phyloP scores from a whole-genome alignment of 257 asterid genomes.

The Solanum dulcamara region DNA sequence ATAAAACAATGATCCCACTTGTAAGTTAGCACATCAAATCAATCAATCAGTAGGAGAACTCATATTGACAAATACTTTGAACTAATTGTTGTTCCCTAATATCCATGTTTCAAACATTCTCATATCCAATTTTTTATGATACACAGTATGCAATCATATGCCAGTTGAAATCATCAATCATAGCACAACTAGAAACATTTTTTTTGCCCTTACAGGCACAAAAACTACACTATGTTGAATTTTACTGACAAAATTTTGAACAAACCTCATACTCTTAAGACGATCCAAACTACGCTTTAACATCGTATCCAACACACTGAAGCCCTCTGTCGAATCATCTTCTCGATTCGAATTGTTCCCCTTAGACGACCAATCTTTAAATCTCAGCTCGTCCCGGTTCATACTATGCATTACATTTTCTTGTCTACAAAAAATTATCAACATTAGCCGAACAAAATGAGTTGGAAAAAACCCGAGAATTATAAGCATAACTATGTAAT shows the following conservation, averaged over 20 bases:
- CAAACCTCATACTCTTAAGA: slow-evolving; percentile 59
- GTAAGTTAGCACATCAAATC: not conserved
- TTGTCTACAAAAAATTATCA: not conserved
- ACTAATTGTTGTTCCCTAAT: not conserved
- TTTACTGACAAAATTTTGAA: too few species aligned
- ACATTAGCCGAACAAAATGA: not conserved
- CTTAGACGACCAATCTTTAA: slow-evolving; percentile 1
- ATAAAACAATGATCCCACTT: not conserved
- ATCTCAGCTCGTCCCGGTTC: slow-evolving; percentile 7
- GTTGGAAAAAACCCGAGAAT: not conserved
- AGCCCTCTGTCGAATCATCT: slow-evolving; percentile 40
- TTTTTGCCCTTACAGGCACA: not conserved
- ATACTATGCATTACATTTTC: slow-evolving; percentile 4
- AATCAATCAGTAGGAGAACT: not conserved
- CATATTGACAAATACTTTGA: not conserved
- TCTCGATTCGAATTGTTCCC: slow-evolving; percentile 33
- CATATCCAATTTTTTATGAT: not conserved
- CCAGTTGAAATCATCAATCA: not conserved
- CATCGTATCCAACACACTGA: slow-evolving; percentile 63
- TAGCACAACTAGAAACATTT: not conserved
- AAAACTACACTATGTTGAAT: too few species aligned
- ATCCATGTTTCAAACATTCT: not conserved
- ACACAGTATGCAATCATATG: not conserved
- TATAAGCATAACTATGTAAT: not conserved
- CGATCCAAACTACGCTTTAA: slow-evolving; percentile 70